Conservation (phyloP, 2,329 filamentous ascomycete genomes). For the Elsinoe necatrix region DNA sequence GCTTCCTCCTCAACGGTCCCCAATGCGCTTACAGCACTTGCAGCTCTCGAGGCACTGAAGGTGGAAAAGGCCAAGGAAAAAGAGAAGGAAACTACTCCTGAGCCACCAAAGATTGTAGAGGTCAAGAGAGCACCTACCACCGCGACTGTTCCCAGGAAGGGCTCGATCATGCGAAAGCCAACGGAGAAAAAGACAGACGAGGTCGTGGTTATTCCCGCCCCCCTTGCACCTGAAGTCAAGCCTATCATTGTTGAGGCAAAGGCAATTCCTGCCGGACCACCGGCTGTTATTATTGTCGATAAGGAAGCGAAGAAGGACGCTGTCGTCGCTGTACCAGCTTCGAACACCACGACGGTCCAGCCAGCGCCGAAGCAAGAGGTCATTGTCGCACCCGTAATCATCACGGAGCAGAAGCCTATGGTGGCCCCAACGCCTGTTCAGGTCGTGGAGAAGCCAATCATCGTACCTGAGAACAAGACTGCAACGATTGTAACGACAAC, state of each 20-base stretch:
- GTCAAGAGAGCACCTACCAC: constrained; percentile 9
- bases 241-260: constrained; percentile 8
- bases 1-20: not conserved
- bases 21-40: not conserved
- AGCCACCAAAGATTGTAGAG: constrained; percentile 4
- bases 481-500: constrained; percentile 13
- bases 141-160: not conserved
- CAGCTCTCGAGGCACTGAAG: constrained; percentile 3
- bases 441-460: constrained; percentile 7
- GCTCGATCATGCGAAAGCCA: not conserved
- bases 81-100: not conserved
- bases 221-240: not conserved
- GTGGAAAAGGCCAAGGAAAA: constrained; percentile 8
- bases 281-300: constrained; percentile 10
- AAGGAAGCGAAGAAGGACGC: constrained; percentile 5
- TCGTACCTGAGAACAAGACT: constrained; percentile 13
- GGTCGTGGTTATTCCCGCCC: not conserved
- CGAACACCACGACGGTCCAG: not conserved
- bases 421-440: not conserved
- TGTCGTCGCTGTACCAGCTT: not conserved
- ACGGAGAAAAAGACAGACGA: not conserved
- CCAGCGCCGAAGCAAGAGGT: constrained; percentile 1
- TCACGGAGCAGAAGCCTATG: constrained; percentile 1
- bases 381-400: constrained; percentile 4
- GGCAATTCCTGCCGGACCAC: constrained; percentile 1